These are phyloP conservation scores for Aspergillus sp. DNA, from an alignment of 2,329 filamentous ascomycete genomes.

Conservation along the genomic window DNA sequence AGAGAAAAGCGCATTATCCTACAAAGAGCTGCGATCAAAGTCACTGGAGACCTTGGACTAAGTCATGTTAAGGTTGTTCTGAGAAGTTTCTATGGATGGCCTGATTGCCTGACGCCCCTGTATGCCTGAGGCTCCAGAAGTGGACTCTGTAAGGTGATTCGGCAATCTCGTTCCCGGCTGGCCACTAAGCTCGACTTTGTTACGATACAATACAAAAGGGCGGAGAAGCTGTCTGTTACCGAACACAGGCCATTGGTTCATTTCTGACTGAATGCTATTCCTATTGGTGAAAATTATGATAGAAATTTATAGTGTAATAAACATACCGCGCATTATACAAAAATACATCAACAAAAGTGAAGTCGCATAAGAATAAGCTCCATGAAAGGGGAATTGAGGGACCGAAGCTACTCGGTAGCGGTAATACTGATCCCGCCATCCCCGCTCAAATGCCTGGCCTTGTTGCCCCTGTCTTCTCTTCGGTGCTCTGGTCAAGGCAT, in stretches of 20 bases:
- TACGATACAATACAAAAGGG: background rate
- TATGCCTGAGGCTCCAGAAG: background rate
- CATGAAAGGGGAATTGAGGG: background rate
- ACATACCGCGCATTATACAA: too few species aligned
- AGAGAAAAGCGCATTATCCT: too few species aligned
- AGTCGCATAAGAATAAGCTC: background rate
- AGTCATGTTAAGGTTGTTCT: constrained; percentile 5
- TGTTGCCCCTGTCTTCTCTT: background rate
- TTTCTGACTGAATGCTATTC: background rate
- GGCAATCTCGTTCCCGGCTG: background rate
- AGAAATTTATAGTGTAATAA: background rate
- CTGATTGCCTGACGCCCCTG: background rate
- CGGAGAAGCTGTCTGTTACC: background rate
- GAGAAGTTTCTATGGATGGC: background rate
- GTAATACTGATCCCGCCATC: background rate
- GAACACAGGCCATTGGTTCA: too few species aligned
- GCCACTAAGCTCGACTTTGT: background rate
- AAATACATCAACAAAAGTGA: too few species aligned
- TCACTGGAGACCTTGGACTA: background rate
- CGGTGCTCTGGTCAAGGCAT: too few species aligned
- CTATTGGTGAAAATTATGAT: background rate
- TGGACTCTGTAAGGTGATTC: constrained; percentile 4
- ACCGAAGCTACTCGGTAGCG: background rate
- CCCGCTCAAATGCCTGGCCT: background rate
- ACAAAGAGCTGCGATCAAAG: background rate